Percentiles rank a stretch among this genome's conserved stretches.
phyloP scores from a whole-genome alignment of 1,284 basidiomycete species.

The Cystobasidiaceae sp. region DNA sequence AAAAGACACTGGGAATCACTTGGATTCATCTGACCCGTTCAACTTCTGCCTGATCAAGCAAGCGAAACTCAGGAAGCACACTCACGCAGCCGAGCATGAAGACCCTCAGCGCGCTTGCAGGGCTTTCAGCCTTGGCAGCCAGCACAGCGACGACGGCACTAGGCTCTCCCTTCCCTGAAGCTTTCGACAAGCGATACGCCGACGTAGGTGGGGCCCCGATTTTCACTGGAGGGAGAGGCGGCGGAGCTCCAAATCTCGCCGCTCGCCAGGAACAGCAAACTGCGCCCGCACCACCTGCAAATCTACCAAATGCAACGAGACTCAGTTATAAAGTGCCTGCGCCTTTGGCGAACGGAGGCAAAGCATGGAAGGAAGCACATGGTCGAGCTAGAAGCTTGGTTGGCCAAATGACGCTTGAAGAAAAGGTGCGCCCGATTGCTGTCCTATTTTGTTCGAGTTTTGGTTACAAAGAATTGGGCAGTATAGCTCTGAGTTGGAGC shows the following conservation, averaged over 20 bases:
- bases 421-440: constrained; percentile 45
- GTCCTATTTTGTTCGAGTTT: not conserved
- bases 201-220: not conserved
- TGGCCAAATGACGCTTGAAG: constrained; percentile 49
- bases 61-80: no score
- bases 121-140: not conserved
- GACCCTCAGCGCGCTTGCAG: no score
- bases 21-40: no score
- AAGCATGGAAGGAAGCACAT: constrained; percentile 44
- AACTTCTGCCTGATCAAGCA: no score
- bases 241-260: not conserved
- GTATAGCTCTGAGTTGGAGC: no score
- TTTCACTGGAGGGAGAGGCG: not conserved
- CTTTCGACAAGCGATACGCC: constrained; percentile 6
- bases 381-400: constrained; percentile 46
- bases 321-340: constrained; percentile 24
- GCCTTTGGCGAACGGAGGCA: constrained; percentile 35
- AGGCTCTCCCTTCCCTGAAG: constrained; percentile 4
- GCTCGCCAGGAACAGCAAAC: not conserved
- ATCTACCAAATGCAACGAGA: constrained; percentile 5
- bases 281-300: constrained; percentile 1
- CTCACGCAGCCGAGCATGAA: no score
- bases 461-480: not conserved
- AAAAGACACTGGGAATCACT: no score
- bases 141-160: not conserved